Base-by-base conservation (phyloP, 2,329 filamentous ascomycete species). In the Beauveria brongniartii region DNA sequence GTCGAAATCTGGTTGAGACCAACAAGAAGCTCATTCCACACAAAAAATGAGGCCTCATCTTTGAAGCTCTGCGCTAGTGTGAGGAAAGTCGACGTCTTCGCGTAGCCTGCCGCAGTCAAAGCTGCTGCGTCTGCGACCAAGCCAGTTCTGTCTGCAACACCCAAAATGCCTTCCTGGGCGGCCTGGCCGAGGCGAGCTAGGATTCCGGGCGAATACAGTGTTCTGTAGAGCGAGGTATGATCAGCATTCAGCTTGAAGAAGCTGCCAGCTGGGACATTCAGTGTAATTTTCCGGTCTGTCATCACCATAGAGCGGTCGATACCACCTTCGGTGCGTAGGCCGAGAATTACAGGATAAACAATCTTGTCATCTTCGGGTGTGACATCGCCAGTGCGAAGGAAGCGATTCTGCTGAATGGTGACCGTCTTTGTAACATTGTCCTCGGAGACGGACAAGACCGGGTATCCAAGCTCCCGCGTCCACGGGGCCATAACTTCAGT, bases 231-330 rank as follows among this genome's bases (percentile, higher is more conserved):
- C 65, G 90, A 90, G 20, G 91, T 92, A 74, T 97, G 93, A 71
- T 97, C 91, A 18, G 92, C 92, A 70, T 97, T 97, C 63, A 97
- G 79, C 81, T 97, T 97, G 85, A 89, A 97, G 77, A 97, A 97
- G 69, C 96, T 91, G 56, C 87, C 77, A 69, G 89, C 84, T 20
- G 89, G 83, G 24, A 97, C 73, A 76, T 91, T 87, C 77, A 94
- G 90, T 63, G 87, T 84, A 51, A 80, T 82, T 74, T 96, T 90
- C 41, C 93, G 87, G 37, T 67, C 67, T 26, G 65, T 69, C 52
- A 75, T 66, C 9, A 65, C 64, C 16, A 66, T 41, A 65, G 64
- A 68, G 77, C 40, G 86, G 82, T 96, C 83, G 48, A 97, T 75
- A 28, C 92, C 91, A 22, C 89, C 82, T 73, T 92, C 90, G 30